Base-by-base conservation (phyloP, 805 yeast genomes). In the Pichia occidentalis region DNA sequence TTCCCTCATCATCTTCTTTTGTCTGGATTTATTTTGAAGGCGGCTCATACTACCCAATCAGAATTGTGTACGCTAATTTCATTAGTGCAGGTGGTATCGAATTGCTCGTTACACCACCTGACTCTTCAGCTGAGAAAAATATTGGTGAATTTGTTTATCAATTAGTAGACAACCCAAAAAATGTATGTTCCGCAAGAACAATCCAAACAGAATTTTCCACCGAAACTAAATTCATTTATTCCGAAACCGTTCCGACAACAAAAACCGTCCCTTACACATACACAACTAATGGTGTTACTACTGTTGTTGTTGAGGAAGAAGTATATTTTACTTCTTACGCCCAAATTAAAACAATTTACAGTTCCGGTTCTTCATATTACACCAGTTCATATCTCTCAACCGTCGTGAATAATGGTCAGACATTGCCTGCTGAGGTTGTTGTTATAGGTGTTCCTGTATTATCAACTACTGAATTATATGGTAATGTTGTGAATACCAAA, bases 1-100 rank as follows among this genome's bases (percentile, higher is more conserved):
- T 22, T n/a, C 12, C 27, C 1, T 17, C 25, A 18, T 12, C 23
- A 7, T n/a, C 5, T n/a, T 13, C 17, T 7, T 7, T 5, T 5
- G 29, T 33, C n/a, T 28, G 22, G 24, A 32, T 41, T 8, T 41
- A 41, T 19, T 21, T 41, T 21, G 36, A 29, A 20, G 29, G 16
- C 8, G 42, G 36, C 11, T 24, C n/a, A 10, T 34, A 29, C 7
- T 37, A 37, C 27, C 44, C 44, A 22, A 30, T 41, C 7, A 37
- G 42, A 34, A 16, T 37, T 19, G 34, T 41, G 7, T 41, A 34
- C 21, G 13, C 25, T 4, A 41, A 41, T 16, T 17, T 17, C 22
- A 11, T 21, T 2, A 3, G 14, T 5, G 29, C 17, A 13, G 41
- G 31, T 26, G 18, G 24, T 5, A 20, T 40, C 5, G 7, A 14